A percentile compares a stretch with the other conserved stretches of the same genome.
phyloP scores from a whole-genome alignment of 768 basidiomycete genomes.

The Russula brevipes region DNA sequence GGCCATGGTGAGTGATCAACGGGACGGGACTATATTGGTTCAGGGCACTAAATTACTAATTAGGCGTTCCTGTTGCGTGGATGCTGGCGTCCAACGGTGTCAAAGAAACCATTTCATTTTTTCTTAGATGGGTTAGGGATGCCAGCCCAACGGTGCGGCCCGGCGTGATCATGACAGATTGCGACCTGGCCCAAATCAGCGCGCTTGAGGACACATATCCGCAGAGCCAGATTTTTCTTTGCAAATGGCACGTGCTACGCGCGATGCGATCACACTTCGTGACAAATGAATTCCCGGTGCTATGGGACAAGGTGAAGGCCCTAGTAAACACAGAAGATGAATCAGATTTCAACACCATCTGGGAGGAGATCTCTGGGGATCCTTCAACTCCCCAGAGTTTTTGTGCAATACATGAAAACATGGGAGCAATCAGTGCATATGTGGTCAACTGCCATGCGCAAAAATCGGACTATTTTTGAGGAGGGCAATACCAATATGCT shows the following conservation, averaged over 20 bases:
- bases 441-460: neutral
- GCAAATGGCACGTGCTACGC: no score
- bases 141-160: neutral
- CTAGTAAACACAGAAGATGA: neutral
- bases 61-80: constrained; percentile 2
- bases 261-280: neutral
- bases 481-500: neutral
- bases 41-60: neutral
- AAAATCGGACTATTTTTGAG: neutral
- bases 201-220: neutral
- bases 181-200: neutral
- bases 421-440: neutral
- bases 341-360: neutral
- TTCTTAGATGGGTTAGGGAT: neutral
- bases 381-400: neutral
- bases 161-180: neutral
- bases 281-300: neutral
- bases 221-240: neutral
- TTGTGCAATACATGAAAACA: neutral
- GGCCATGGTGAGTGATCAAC: neutral
- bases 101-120: neutral
- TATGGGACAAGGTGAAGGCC: neutral
- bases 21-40: neutral
- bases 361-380: neutral
- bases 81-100: neutral